Evolutionary conservation across 495 filamentous ascomycete genomes (phyloP).

Genomic region (Penicillium dipodomyicola): DNA sequence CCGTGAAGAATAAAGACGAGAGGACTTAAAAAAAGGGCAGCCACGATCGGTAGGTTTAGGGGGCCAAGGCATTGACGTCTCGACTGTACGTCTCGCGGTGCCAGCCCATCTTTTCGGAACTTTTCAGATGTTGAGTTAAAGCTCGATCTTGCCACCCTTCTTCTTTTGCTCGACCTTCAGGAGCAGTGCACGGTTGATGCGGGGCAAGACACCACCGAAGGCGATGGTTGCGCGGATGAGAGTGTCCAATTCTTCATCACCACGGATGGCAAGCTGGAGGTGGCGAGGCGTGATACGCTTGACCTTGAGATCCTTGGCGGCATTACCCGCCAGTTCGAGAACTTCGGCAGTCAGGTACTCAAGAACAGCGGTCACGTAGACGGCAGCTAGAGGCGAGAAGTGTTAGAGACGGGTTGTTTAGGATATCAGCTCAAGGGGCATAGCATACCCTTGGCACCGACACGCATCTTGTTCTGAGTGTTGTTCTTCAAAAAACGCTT

Average conservation of each 20-base stretch:
- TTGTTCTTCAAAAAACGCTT: constrained; percentile 99
- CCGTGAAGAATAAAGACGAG: constrained; percentile 27
- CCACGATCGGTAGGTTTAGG: constrained; percentile 9
- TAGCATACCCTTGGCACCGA: constrained; percentile 80
- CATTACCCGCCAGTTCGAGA: constrained; percentile 95
- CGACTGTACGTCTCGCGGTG: constrained; percentile 1
- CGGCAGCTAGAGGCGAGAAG: constrained; percentile 59
- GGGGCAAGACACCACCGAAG: constrained; percentile 95
- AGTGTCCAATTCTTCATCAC: constrained; percentile 97
- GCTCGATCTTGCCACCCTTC: constrained; percentile 67
- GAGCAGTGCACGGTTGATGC: constrained; percentile 96
- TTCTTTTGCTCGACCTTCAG: constrained; percentile 99
- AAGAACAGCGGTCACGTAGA: constrained; percentile 97
- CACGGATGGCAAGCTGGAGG: constrained; percentile 95
- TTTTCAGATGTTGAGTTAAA: constrained; percentile 27
- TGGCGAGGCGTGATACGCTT: constrained; percentile 99
- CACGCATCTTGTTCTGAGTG: constrained; percentile 99
- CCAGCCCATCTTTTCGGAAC: constrained; percentile 9
- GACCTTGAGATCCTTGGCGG: constrained; percentile 98
- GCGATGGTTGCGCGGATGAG: constrained; percentile 97
- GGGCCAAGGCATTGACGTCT: constrained; percentile 2
- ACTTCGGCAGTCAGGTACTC: constrained; percentile 99
- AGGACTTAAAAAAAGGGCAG: constrained; percentile 9
- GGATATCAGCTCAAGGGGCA: background rate
- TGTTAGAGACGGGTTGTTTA: constrained; percentile 6